A percentile compares a stretch with the other conserved stretches of the same genome.
Evolutionary conservation across 495 filamentous ascomycete species (phyloP).

Genomic region (Pyrenula aspistea): DNA sequence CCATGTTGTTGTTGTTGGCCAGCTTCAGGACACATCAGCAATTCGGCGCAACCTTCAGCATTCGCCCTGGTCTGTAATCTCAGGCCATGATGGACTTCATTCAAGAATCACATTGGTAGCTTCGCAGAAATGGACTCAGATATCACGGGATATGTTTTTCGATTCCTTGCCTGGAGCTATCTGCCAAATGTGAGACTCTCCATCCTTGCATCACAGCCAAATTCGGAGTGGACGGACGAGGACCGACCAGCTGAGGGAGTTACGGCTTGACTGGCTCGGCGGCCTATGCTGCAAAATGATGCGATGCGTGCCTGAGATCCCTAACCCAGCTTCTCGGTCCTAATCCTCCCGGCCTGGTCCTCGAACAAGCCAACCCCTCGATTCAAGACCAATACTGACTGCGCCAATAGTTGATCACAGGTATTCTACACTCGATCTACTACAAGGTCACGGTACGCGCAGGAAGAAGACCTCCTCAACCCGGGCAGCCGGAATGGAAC

Average conservation of each 20-base stretch:
- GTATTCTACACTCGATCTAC: slow-evolving; percentile 67
- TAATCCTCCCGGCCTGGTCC: not conserved
- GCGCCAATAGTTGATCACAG: slow-evolving; percentile 53
- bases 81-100: no score
- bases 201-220: not conserved
- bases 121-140: not conserved
- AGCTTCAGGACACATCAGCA: not conserved
- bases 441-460: slow-evolving; percentile 87
- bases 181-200: not conserved
- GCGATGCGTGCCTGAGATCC: not conserved
- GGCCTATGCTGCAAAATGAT: no score
- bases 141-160: not conserved
- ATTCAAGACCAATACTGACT: not conserved
- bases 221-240: no score
- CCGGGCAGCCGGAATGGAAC: slow-evolving; percentile 53
- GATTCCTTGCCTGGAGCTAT: not conserved
- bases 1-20: not conserved
- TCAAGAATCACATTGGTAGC: no score
- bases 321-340: not conserved
- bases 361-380: not conserved
- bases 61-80: not conserved
- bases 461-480: slow-evolving; percentile 69
- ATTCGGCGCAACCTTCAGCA: not conserved
- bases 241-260: no score
- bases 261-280: no score